A percentile compares a stretch with the other conserved stretches of the same genome.
These are phyloP conservation scores for Saccharomycopsis olivae DNA, from an alignment of 805 yeast genomes.

Conservation along the genomic window DNA sequence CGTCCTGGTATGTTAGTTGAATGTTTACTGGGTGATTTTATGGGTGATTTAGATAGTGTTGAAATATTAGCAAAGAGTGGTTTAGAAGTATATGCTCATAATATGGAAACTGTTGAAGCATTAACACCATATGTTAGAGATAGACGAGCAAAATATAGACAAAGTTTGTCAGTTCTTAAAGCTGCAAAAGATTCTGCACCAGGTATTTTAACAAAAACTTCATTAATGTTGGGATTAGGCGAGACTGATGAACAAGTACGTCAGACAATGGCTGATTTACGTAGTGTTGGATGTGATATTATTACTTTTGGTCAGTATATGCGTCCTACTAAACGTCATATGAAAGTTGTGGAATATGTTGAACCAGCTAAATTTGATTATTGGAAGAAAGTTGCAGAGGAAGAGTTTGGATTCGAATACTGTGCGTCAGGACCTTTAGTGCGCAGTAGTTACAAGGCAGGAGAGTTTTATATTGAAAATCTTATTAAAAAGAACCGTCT, in stretches of 20 bases:
- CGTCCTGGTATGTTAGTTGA: conserved; percentile 90
- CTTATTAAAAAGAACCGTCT: conserved; percentile 74
- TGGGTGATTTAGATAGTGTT: conserved; percentile 81
- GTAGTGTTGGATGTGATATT: conserved; percentile 75
- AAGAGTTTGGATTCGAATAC: conserved; percentile 84
- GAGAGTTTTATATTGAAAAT: conserved; percentile 94
- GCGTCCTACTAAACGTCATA: conserved; percentile 98
- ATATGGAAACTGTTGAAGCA: conserved; percentile 91
- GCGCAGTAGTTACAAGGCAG: conserved; percentile 95
- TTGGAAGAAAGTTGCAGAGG: conserved; percentile 76
- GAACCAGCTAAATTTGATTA: conserved; percentile 89
- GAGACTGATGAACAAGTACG: conserved; percentile 86
- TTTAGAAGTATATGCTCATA: conserved; percentile 93
- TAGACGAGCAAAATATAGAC: conserved; percentile 91
- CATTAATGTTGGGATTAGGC: conserved; percentile 93
- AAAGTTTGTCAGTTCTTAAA: conserved; percentile 65
- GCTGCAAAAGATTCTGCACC: conserved; percentile 76
- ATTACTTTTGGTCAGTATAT: conserved; percentile 98
- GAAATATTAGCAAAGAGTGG: conserved; percentile 76
- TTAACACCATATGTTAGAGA: conserved; percentile 93
- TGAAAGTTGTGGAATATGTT: conserved; percentile 94
- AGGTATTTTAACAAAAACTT: conserved; percentile 77
- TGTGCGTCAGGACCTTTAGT: conserved; percentile 98
- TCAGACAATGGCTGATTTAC: conserved; percentile 64
- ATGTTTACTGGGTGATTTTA: conserved; percentile 88